Percentiles rank a stretch among this genome's conserved stretches.
Evolutionary conservation across 495 filamentous ascomycete genomes (phyloP).

Genomic region (Penicillium fimorum): DNA sequence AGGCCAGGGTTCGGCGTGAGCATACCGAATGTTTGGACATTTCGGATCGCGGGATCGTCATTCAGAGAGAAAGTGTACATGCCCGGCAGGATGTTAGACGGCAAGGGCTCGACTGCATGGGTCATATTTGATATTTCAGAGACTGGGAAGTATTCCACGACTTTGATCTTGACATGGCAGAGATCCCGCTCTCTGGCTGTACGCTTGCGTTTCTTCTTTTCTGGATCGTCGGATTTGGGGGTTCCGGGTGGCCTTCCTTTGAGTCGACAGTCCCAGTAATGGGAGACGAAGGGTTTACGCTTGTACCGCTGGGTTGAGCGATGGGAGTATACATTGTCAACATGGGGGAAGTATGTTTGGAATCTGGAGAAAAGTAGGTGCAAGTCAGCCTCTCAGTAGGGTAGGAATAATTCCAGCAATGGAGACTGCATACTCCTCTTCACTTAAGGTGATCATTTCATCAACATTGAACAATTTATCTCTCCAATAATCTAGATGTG

Average conservation of each 20-base stretch:
- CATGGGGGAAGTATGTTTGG: constrained; percentile 83
- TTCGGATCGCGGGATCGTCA: neutral
- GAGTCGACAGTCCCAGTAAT: constrained; percentile 89
- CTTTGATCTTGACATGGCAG: constrained; percentile 92
- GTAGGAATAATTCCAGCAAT: constrained; percentile 3
- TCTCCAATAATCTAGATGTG: constrained; percentile 70
- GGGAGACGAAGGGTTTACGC: constrained; percentile 75
- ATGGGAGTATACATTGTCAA: constrained; percentile 92
- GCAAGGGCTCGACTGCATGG: constrained; percentile 19
- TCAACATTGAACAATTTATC: constrained; percentile 75
- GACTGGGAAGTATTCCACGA: constrained; percentile 74
- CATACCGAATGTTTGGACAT: constrained; percentile 39
- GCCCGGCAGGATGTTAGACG: constrained; percentile 28
- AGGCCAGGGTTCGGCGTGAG: constrained; percentile 37
- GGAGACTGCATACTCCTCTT: constrained; percentile 68
- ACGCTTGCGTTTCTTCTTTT: constrained; percentile 86
- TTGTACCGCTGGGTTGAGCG: constrained; percentile 86
- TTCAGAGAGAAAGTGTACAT: constrained; percentile 27
- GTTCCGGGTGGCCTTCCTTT: constrained; percentile 84
- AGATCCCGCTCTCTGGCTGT: constrained; percentile 72
- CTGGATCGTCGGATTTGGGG: constrained; percentile 79
- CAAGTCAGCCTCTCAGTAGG: constrained; percentile 8
- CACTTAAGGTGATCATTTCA: constrained; percentile 68
- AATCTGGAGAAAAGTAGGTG: constrained; percentile 52
- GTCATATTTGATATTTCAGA: constrained; percentile 31